phyloP scores from a whole-genome alignment of 1,284 basidiomycete species.

The Marasmius fiardii region DNA sequence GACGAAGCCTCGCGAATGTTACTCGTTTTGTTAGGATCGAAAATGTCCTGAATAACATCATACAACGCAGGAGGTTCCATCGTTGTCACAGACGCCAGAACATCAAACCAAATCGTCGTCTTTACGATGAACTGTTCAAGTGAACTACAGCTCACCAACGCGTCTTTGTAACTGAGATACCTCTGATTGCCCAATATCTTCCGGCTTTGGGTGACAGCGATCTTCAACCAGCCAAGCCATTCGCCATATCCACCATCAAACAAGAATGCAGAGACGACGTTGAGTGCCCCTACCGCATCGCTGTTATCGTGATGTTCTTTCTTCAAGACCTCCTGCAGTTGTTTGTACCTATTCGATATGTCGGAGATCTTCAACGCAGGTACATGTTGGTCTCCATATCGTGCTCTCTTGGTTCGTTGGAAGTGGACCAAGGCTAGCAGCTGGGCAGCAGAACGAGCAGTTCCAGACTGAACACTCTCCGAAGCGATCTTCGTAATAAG shows the following conservation, averaged over 20 bases:
- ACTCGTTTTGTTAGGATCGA: slow-evolving; percentile 34
- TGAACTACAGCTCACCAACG: slow-evolving; percentile 42
- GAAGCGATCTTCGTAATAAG: slow-evolving; percentile 49
- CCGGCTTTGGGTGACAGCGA: slow-evolving; percentile 53
- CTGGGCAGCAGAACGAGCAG: slow-evolving; percentile 53
- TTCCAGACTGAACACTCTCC: slow-evolving; percentile 32
- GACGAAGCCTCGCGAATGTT: slow-evolving; percentile 34
- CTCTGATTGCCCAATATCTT: slow-evolving; percentile 34
- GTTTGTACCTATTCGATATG: slow-evolving; percentile 25
- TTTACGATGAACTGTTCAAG: slow-evolving; percentile 69
- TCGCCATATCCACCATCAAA: slow-evolving; percentile 69
- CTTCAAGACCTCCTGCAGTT: slow-evolving; percentile 23
- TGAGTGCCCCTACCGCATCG: slow-evolving; percentile 74
- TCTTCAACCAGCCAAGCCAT: slow-evolving; percentile 63
- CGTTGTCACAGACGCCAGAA: slow-evolving; percentile 70
- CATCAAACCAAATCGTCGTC: slow-evolving; percentile 83
- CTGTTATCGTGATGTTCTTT: slow-evolving; percentile 39
- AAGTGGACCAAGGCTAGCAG: slow-evolving; percentile 53
- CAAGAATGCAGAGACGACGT: slow-evolving; percentile 68
- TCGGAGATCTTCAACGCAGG: background rate
- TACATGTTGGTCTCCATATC: background rate
- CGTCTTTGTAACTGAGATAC: slow-evolving; percentile 36
- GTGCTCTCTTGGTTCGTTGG: slow-evolving; percentile 22
- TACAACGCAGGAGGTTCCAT: slow-evolving; percentile 56
- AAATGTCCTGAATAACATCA: slow-evolving; percentile 52